phyloP scores from a whole-genome alignment of 176 grass and related monocot genomes.

The Zizania latifolia region DNA sequence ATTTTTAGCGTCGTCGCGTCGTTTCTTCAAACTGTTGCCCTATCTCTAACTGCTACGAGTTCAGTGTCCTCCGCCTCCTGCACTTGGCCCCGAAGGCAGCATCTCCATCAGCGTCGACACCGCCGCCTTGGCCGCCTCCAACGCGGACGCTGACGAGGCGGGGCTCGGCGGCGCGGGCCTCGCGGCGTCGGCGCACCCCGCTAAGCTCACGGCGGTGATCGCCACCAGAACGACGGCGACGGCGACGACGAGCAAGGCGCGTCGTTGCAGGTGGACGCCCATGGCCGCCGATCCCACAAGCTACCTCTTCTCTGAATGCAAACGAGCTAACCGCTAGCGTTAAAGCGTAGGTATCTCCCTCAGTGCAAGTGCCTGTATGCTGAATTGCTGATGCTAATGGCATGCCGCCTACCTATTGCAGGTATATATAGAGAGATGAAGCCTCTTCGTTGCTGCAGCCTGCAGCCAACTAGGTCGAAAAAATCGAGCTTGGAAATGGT shows the following conservation, averaged over 20 bases:
- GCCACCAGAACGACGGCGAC: neutral
- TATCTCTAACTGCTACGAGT: too few relatives aligned
- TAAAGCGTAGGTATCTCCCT: too few relatives aligned
- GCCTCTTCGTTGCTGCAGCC: neutral
- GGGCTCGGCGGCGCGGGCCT: conserved; percentile 37
- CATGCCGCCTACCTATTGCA: neutral
- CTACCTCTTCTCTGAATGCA: too few relatives aligned
- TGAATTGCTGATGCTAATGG: neutral
- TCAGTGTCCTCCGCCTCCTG: conserved; percentile 42
- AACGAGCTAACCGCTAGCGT: too few relatives aligned
- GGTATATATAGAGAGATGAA: neutral
- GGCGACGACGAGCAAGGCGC: neutral
- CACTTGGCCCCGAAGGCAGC: conserved; percentile 36
- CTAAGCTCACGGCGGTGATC: neutral
- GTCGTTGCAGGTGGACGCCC: neutral
- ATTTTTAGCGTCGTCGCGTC: neutral
- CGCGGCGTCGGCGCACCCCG: conserved; percentile 14
- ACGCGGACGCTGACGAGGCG: conserved; percentile 17
- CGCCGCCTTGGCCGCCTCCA: neutral
- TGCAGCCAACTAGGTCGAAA: conserved; percentile 14
- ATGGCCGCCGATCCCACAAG: too few relatives aligned
- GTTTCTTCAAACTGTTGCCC: too few relatives aligned
- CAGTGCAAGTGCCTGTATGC: too few relatives aligned
- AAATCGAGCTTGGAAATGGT: conserved; percentile 16
- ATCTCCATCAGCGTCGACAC: conserved; percentile 41